Conservation (phyloP, 2,329 filamentous ascomycete genomes). For the Rutstroemia sp. region DNA sequence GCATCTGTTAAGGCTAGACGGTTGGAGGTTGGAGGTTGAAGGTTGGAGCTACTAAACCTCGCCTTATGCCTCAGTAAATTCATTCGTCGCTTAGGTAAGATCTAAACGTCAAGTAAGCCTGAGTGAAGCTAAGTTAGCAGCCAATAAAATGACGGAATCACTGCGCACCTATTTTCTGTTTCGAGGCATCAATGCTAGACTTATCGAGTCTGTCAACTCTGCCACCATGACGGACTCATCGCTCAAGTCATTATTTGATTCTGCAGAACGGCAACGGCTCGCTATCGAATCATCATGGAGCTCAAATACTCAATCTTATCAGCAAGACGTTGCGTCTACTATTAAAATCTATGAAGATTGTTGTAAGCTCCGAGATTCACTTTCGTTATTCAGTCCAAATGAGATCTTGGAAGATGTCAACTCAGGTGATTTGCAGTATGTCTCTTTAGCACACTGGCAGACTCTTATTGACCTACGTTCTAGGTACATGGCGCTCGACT, state of each 20-base stretch:
- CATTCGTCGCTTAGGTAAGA: too few species aligned
- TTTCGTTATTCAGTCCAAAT: constrained; percentile 85
- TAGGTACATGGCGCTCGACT: constrained; percentile 67
- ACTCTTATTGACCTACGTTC: constrained; percentile 12
- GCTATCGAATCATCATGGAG: constrained; percentile 57
- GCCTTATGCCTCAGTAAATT: too few species aligned
- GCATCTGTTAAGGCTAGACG: too few species aligned
- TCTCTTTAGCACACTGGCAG: background rate
- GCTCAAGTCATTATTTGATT: constrained; percentile 45
- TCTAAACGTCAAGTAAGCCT: background rate
- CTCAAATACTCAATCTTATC: constrained; percentile 57
- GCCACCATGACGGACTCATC: constrained; percentile 35
- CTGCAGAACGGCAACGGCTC: constrained; percentile 47
- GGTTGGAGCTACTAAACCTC: too few species aligned
- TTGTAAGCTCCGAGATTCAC: constrained; percentile 56
- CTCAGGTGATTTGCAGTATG: constrained; percentile 73
- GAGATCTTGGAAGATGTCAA: constrained; percentile 81
- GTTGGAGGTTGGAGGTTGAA: too few species aligned
- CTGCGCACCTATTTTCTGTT: too few species aligned
- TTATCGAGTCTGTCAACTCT: background rate
- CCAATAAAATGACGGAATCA: too few species aligned
- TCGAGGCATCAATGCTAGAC: too few species aligned
- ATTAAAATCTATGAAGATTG: constrained; percentile 69
- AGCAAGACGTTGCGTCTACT: constrained; percentile 57
- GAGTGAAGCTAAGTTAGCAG: background rate